Conservation (phyloP, 2,329 filamentous ascomycete genomes). For the Talaromyces sp. region DNA sequence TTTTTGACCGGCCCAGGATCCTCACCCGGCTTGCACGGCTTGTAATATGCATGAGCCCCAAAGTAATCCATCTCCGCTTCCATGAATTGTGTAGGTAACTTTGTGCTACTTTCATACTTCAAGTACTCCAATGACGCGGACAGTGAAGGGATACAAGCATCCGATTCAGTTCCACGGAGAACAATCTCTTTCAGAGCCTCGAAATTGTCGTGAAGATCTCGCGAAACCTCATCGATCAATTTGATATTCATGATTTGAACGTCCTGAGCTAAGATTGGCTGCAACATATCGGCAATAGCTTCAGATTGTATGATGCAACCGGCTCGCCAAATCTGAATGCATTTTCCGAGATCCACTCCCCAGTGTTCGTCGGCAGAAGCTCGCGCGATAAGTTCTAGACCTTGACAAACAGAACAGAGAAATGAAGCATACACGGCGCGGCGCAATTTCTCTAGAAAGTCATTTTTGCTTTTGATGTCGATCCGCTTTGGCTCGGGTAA, state of each 20-base stretch:
- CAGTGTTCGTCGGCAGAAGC: conserved; percentile 59
- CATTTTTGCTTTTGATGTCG: conserved; percentile 33
- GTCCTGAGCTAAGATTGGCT: conserved; percentile 28
- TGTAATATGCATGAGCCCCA: conserved; percentile 63
- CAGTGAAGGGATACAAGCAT: conserved; percentile 60
- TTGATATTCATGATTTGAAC: conserved; percentile 36
- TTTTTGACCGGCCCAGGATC: conserved; percentile 51
- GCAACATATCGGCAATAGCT: conserved; percentile 59
- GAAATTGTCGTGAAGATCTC: conserved; percentile 53
- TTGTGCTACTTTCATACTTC: conserved; percentile 59
- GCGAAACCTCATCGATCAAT: conserved; percentile 46
- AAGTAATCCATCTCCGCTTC: conserved; percentile 71
- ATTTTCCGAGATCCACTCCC: conserved; percentile 44
- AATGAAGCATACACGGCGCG: conserved; percentile 60
- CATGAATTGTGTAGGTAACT: conserved; percentile 65
- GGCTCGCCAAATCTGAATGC: conserved; percentile 60
- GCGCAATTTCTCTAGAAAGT: conserved; percentile 58
- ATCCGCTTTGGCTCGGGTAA: conserved; percentile 39
- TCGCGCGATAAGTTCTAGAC: conserved; percentile 60
- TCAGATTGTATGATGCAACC: conserved; percentile 71
- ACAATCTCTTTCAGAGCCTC: conserved; percentile 56
- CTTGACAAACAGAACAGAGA: conserved; percentile 62
- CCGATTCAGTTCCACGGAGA: conserved; percentile 51
- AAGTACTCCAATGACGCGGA: conserved; percentile 63
- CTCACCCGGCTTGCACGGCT: conserved; percentile 49